Evolutionary conservation across 225 moss, liverwort and hornwort species (phyloP), one percentile per base, ranked within the genome.

Genomic region (Sphagnum contortum): DNA sequence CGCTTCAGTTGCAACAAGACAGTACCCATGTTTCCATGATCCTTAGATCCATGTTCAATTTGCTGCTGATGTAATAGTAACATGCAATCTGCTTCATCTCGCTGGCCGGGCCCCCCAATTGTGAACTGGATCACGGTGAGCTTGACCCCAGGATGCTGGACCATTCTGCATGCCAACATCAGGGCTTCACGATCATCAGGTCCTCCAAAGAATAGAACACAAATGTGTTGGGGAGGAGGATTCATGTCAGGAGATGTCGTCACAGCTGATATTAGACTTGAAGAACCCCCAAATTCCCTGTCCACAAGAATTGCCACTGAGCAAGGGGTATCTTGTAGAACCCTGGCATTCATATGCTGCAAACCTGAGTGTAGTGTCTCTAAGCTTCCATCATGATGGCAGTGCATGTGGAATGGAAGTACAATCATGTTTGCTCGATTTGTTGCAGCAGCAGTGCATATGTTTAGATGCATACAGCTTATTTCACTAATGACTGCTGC

Each of bases 171-270:
- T 29, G 74, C 91, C 12, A 91, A 64, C 75, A 82, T 66, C 8
- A 91, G 79, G 45, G 90, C 88, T 73, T 91, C 90, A 4, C 90
- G 80, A 57, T 91, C 90, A 55, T 91, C 90, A 9, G 85, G 60
- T 4, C 90, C 90, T 12, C 90, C 90, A 48, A 88, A 88, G 73
- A 88, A 91, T 5, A 91, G 67, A 63, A 88, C 74, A 8, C 66
- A 81, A 6, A 79, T 61, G 13, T 64, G 67, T 62, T 79, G 81
- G 29, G 29, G 29, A 29, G 29, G 29, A 29, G 29, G 29, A 29
- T 29, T 29, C 29, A 29, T 29, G 29, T 29, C 29, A 29, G 29
- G 29, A 29, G 29, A 29, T 3, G 72, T 67, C 45, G 70, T 66
- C 50, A 67, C 77, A 44, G 56, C 60, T n/a, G 88, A 63, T 12